Evolutionary conservation across 345 rosid genomes (phyloP).

Genomic region (Corchorus olitorius): DNA sequence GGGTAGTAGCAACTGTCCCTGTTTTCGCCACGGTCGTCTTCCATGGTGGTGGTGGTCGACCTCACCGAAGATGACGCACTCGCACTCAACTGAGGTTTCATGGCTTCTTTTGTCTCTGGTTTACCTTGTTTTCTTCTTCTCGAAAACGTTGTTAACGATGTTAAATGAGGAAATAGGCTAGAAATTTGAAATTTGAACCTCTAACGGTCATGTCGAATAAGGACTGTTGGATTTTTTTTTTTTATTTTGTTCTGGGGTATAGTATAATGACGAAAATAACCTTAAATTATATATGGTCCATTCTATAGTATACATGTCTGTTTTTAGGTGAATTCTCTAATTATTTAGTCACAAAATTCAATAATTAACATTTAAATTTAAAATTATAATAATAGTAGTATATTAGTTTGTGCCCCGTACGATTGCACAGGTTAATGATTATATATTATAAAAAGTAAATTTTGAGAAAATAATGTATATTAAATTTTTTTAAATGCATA

Average conservation of each 20-base stretch:
- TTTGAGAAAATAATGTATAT: too few species aligned
- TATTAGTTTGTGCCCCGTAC: too few species aligned
- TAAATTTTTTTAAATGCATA: too few species aligned
- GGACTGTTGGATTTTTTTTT: background rate
- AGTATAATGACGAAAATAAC: background rate
- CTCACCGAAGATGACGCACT: constrained; percentile 39
- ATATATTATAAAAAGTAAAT: too few species aligned
- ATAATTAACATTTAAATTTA: too few species aligned
- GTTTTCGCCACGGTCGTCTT: constrained; percentile 31
- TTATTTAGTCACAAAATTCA: too few species aligned
- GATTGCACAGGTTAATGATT: too few species aligned
- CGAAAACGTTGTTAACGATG: background rate
- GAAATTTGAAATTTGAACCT: constrained; percentile 47
- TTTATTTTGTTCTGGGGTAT: background rate
- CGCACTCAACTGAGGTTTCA: constrained; percentile 40
- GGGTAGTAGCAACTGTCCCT: constrained; percentile 83
- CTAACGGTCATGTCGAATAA: constrained; percentile 43
- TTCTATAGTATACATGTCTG: too few species aligned
- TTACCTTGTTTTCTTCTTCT: background rate
- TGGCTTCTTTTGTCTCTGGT: constrained; percentile 20
- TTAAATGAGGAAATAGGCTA: background rate
- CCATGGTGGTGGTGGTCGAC: constrained; percentile 39
- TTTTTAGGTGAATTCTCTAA: too few species aligned
- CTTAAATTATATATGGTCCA: background rate
- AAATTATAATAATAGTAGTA: too few species aligned